phyloP scores from a whole-genome alignment of 1,139 yeast species.

The Pneumocystis sp. region DNA sequence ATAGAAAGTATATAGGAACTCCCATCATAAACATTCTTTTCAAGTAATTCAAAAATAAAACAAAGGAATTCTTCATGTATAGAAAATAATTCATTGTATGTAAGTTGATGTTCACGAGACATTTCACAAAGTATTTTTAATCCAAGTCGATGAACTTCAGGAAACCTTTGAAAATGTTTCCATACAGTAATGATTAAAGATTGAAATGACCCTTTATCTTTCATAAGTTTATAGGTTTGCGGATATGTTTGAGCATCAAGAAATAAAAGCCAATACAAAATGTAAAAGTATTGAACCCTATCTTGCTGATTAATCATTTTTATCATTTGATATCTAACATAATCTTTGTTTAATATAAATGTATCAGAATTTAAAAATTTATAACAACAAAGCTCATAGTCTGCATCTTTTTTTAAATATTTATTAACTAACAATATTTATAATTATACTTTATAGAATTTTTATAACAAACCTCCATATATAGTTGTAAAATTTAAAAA shows the following conservation, averaged over 20 bases:
- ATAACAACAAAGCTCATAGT: constrained; percentile 22
- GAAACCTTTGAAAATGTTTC: constrained; percentile 19
- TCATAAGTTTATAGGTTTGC: constrained; percentile 31
- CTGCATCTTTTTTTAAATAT: constrained; percentile 22
- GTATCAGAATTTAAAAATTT: constrained; percentile 21
- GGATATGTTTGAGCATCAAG: constrained; percentile 34
- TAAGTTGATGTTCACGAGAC: constrained; percentile 36
- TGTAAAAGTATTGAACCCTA: constrained; percentile 5
- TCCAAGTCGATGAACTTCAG: constrained; percentile 27
- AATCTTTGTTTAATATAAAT: constrained; percentile 21
- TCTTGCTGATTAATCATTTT: constrained; percentile 12
- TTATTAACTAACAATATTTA: constrained; percentile 13
- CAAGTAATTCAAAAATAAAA: constrained; percentile 39
- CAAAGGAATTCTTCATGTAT: constrained; percentile 23
- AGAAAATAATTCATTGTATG: constrained; percentile 27
- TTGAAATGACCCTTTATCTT: constrained; percentile 38
- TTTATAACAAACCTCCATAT: constrained; percentile 17
- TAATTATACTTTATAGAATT: not conserved
- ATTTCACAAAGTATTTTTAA: constrained; percentile 40
- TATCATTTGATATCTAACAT: constrained; percentile 20
- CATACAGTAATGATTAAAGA: constrained; percentile 30
- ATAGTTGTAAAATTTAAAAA: constrained; percentile 21
- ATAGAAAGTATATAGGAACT: constrained; percentile 55
- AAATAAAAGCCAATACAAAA: constrained; percentile 23
- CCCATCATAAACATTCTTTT: constrained; percentile 34